phyloP scores from a whole-genome alignment of 2,329 filamentous ascomycete genomes.

The Alternaria longipes region DNA sequence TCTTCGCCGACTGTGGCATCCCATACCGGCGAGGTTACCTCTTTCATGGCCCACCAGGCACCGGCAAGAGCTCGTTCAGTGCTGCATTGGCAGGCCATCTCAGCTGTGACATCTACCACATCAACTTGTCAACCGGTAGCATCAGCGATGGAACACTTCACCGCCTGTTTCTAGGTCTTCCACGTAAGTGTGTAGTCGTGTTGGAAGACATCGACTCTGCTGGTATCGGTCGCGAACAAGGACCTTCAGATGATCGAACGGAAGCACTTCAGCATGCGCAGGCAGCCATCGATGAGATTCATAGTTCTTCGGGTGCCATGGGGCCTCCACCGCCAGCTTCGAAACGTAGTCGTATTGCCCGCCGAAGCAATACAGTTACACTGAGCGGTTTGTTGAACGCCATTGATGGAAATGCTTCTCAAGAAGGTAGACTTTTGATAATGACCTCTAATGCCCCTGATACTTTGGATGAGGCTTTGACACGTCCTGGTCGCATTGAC shows the following conservation, averaged over 20 bases:
- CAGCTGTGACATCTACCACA: constrained; percentile 50
- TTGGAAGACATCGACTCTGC: constrained; percentile 55
- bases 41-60: constrained; percentile 53
- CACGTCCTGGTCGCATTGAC: constrained; percentile 76
- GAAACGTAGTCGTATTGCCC: neutral
- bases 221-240: constrained; percentile 39
- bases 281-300: neutral
- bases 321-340: neutral
- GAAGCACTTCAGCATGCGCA: neutral
- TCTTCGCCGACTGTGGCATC: constrained; percentile 48
- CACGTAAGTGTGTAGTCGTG: constrained; percentile 50
- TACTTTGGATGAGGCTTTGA: constrained; percentile 75
- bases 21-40: constrained; percentile 52
- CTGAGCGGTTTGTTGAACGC: constrained; percentile 78
- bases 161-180: constrained; percentile 32
- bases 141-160: constrained; percentile 45
- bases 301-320: neutral
- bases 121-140: constrained; percentile 45
- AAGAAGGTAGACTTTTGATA: constrained; percentile 79
- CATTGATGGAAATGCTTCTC: constrained; percentile 81
- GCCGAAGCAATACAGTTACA: constrained; percentile 54
- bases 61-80: constrained; percentile 53
- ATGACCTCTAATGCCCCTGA: constrained; percentile 85
- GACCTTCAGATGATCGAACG: neutral
- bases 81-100: constrained; percentile 51